Percentiles rank a stretch among this genome's conserved stretches.
Conservation (phyloP, 192 early-diverging fungal species). For the Ambispora gerdemannii region DNA sequence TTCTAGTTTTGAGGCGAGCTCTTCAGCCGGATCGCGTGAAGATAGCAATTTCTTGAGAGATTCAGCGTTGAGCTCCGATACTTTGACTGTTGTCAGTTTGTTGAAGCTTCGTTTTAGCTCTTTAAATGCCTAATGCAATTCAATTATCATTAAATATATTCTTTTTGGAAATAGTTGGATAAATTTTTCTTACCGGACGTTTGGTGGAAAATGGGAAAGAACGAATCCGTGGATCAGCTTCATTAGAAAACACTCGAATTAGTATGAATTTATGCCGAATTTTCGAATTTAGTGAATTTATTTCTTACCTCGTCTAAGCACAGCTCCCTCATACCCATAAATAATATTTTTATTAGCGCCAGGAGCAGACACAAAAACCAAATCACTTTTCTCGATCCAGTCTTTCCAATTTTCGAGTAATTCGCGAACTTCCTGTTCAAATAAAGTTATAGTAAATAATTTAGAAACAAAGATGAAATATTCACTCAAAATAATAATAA, state of each 20-base stretch:
- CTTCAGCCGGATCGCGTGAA: slow-evolving; percentile 35
- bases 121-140: slow-evolving; percentile 46
- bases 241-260: slow-evolving; percentile 3
- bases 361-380: slow-evolving; percentile 77
- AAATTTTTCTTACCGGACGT: slow-evolving; percentile 54
- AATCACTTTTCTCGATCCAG: slow-evolving; percentile 55
- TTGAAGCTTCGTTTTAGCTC: slow-evolving; percentile 67
- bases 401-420: slow-evolving; percentile 69
- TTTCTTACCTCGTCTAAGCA: slow-evolving; percentile 31
- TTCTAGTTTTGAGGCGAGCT: slow-evolving; percentile 23
- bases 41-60: slow-evolving; percentile 30
- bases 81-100: slow-evolving; percentile 59
- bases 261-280: not conserved
- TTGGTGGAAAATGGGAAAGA: slow-evolving; percentile 76
- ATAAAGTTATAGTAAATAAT: slow-evolving; percentile 8
- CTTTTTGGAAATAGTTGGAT: too few species aligned
- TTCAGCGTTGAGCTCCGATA: slow-evolving; percentile 43
- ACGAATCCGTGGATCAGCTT: slow-evolving; percentile 55
- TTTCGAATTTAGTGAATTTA: slow-evolving; percentile 2
- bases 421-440: slow-evolving; percentile 68
- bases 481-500: too few species aligned
- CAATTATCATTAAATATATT: slow-evolving; percentile 35
- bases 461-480: not conserved
- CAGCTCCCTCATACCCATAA: slow-evolving; percentile 50
- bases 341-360: slow-evolving; percentile 53